These are phyloP conservation scores for Xylaria sp. DNA, from an alignment of 2,329 filamentous ascomycete genomes.

Conservation along the genomic window DNA sequence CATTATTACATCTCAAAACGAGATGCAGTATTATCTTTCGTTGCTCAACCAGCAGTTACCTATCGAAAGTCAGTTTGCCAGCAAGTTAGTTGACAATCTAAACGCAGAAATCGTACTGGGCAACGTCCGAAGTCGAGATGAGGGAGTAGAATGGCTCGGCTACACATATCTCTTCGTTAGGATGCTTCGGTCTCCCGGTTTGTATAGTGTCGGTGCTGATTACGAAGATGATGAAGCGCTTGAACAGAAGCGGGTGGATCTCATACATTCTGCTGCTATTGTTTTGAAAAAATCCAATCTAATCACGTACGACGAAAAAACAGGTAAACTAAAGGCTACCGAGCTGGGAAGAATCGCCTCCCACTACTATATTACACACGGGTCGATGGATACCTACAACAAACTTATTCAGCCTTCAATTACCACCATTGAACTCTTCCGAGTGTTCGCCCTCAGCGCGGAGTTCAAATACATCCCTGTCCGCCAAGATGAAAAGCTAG, in stretches of 20 bases:
- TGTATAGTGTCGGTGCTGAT: conserved; percentile 96
- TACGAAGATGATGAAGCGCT: conserved; percentile 92
- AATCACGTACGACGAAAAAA: conserved; percentile 95
- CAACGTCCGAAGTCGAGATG: conserved; percentile 89
- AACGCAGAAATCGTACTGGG: conserved; percentile 97
- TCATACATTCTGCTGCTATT: conserved; percentile 91
- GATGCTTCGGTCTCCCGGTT: conserved; percentile 93
- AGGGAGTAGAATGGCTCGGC: conserved; percentile 98
- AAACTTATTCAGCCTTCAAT: conserved; percentile 93
- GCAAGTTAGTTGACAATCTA: conserved; percentile 92
- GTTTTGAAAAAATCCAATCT: conserved; percentile 89
- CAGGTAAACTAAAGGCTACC: conserved; percentile 86
- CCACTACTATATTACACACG: conserved; percentile 98
- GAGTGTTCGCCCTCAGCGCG: conserved; percentile 93
- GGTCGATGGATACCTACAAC: conserved; percentile 97
- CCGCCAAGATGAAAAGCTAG: conserved; percentile 95
- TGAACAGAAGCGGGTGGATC: conserved; percentile 97
- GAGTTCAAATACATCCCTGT: conserved; percentile 99
- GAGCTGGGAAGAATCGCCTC: conserved; percentile 96
- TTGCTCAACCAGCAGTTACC: conserved; percentile 96
- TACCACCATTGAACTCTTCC: conserved; percentile 94
- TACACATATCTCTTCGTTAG: conserved; percentile 98
- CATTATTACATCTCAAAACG: conserved; percentile 94
- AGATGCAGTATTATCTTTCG: conserved; percentile 97
- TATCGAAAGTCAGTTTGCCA: conserved; percentile 96